These are phyloP conservation scores for Hypomontagnella monticulosa DNA, from an alignment of 495 filamentous ascomycete genomes.

Conservation along the genomic window DNA sequence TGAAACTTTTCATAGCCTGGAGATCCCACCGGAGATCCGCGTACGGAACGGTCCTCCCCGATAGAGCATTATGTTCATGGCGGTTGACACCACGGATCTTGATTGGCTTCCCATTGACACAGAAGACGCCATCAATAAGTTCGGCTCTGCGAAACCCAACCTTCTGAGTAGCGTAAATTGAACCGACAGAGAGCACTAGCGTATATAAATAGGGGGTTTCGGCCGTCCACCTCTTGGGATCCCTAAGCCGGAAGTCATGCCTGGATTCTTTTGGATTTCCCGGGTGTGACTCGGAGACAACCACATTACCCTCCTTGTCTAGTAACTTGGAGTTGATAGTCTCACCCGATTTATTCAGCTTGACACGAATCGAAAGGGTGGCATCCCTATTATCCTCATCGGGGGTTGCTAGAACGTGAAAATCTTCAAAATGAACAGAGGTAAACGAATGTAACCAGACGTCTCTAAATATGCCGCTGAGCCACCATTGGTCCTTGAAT, in stretches of 20 bases:
- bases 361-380: conserved; percentile 59
- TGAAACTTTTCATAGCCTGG: conserved; percentile 71
- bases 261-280: conserved; percentile 16
- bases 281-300: conserved; percentile 33
- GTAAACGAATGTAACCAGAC: conserved; percentile 73
- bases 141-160: conserved; percentile 71
- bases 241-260: conserved; percentile 49
- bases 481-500: conserved; percentile 62
- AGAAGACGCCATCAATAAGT: conserved; percentile 64
- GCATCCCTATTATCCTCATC: conserved; percentile 66
- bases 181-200: conserved; percentile 52
- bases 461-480: conserved; percentile 75
- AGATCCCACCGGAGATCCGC: conserved; percentile 66
- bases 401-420: conserved; percentile 64
- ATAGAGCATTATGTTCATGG: conserved; percentile 71
- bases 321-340: conserved; percentile 48
- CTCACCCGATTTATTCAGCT: conserved; percentile 44
- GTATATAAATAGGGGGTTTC: conserved; percentile 72
- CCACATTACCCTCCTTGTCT: conserved; percentile 42
- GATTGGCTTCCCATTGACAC: conserved; percentile 68
- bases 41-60: conserved; percentile 68
- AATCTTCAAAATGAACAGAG: conserved; percentile 64
- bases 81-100: conserved; percentile 73
- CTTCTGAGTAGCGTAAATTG: conserved; percentile 57
- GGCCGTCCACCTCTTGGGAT: conserved; percentile 73